A percentile compares a stretch with the other conserved stretches of the same genome.
phyloP scores from a whole-genome alignment of 768 basidiomycete species.

The Naganishia vishniacii region DNA sequence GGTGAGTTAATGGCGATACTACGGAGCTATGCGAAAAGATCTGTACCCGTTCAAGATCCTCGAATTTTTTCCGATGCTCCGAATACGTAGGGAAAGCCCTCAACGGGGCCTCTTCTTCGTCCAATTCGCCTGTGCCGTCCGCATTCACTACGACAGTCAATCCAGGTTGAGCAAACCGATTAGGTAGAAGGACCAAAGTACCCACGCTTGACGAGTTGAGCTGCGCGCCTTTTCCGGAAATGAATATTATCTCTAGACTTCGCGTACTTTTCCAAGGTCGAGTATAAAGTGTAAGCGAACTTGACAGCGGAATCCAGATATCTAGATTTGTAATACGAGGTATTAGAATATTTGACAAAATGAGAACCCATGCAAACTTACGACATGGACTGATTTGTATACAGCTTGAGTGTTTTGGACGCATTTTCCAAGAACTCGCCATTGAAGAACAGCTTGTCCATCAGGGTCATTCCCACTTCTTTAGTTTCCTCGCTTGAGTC shows the following conservation, averaged over 20 bases:
- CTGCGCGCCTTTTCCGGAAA: slow-evolving; percentile 61
- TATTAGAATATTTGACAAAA: not conserved
- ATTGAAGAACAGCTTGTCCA: slow-evolving; percentile 89
- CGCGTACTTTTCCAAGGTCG: slow-evolving; percentile 82
- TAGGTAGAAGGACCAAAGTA: not conserved
- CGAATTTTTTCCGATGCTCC: slow-evolving; percentile 87
- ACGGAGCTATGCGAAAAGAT: not conserved
- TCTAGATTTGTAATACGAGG: slow-evolving; percentile 44
- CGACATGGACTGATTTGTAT: slow-evolving; percentile 63
- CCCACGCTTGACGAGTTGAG: slow-evolving; percentile 35
- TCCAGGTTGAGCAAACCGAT: not conserved
- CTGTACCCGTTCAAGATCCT: slow-evolving; percentile 77
- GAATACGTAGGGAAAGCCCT: slow-evolving; percentile 57
- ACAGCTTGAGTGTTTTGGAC: slow-evolving; percentile 66
- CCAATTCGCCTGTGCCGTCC: slow-evolving; percentile 51
- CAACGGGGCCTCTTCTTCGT: slow-evolving; percentile 59
- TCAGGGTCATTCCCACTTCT: slow-evolving; percentile 73
- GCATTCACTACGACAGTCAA: slow-evolving; percentile 8
- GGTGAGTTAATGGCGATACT: not conserved
- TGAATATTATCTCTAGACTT: slow-evolving; percentile 68
- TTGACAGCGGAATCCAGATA: slow-evolving; percentile 83
- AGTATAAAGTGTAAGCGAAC: slow-evolving; percentile 75
- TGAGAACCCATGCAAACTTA: no score
- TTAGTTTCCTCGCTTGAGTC: slow-evolving; percentile 54
- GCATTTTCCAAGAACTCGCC: slow-evolving; percentile 88